Evolutionary conservation across 306 rosid species (phyloP), one percentile per base, ranked within the genome.

Genomic region (Vigna unguiculata): DNA sequence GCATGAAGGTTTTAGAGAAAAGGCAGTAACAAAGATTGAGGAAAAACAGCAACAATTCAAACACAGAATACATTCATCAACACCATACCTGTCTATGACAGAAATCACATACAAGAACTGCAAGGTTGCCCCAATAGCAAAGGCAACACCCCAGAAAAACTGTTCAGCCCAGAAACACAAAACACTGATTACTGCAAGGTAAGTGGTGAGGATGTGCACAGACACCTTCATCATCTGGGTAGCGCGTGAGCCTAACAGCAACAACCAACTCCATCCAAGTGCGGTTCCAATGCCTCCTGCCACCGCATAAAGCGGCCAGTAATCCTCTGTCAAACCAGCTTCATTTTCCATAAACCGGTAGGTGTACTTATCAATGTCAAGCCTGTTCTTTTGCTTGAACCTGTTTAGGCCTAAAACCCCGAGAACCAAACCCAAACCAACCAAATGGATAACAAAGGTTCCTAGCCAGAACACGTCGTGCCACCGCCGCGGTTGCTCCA

Each of bases 161-260:
- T 88, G 92, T 6, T 88, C 69, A 19, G 89, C 90, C 99, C 97
- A 95, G 71, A 95, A 95, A 77, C 91, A 92, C 84, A 92, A 85
- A 80, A 95, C 99, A 81, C 99, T 90, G 75, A 95, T 82, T 60
- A 95, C 97, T 64, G 97, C 96, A 72, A 92, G 98, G 78, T 90
- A 95, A 6, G 97, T 92, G 40, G 97, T 92, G 86, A 95, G 90
- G 77, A 95, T 89, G 83, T 95, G 99, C 38, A 92, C 99, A 15
- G 97, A 83, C 72, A 95, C 85, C 86, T 92, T 95, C 97, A 95
- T 90, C 91, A 89, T 91, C 30, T 89, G 87, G 60, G 76, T 85
- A 2, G 90, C 93, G 10, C 85, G 87, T 17, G 97, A 92, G 54
- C 97, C 92, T 73, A 92, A 83, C 49, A 92, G 75, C 65, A 89